phyloP scores from a whole-genome alignment of 495 filamentous ascomycete species.

The Neurospora intermedia region DNA sequence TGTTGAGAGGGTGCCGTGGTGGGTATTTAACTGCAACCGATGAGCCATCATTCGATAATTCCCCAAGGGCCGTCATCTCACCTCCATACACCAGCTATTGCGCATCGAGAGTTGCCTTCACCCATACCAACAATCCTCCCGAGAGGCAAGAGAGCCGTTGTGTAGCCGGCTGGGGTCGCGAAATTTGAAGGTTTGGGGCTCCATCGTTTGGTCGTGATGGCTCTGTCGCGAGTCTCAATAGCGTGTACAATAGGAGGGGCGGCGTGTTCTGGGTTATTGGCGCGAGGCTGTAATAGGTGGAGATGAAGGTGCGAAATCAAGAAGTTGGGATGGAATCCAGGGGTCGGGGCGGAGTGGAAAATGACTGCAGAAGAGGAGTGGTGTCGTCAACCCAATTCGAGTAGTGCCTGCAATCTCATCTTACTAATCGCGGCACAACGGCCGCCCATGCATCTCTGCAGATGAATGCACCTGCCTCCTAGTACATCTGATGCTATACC shows the following conservation, averaged over 20 bases:
- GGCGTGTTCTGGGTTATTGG: neutral
- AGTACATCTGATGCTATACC: too few relatives aligned
- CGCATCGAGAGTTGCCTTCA: neutral
- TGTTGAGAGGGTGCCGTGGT: neutral
- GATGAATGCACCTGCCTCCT: too few relatives aligned
- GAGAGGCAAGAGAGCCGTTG: neutral
- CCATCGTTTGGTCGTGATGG: neutral
- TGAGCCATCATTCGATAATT: neutral
- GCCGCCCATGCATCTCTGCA: too few relatives aligned
- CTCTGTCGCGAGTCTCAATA: neutral
- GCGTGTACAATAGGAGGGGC: neutral
- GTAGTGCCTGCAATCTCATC: too few relatives aligned
- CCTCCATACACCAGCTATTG: neutral
- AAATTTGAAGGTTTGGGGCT: neutral
- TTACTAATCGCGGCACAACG: too few relatives aligned
- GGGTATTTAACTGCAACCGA: neutral
- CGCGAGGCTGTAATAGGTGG: neutral
- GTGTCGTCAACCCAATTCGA: too few relatives aligned
- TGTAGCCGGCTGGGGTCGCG: neutral
- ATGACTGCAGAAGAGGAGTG: too few relatives aligned
- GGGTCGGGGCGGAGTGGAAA: too few relatives aligned
- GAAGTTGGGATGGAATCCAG: neutral
- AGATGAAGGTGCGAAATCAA: neutral
- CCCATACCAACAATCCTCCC: neutral
- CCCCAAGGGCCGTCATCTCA: neutral